Evolutionary conservation across 257 asterid species (phyloP).

Genomic region (Thymus quinquecostatus): DNA sequence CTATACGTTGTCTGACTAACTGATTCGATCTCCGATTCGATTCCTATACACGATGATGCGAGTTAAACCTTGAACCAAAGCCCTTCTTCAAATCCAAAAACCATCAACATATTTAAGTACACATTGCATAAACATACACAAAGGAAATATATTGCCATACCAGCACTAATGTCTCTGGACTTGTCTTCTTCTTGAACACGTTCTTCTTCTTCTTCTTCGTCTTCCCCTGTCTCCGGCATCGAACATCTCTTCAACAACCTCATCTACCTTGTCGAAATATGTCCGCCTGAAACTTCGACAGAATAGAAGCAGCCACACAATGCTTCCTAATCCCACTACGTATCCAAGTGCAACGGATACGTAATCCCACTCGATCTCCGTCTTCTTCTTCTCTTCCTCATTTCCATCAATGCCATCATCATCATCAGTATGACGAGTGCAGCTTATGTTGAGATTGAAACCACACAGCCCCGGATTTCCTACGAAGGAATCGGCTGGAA

Average conservation of each 20-base stretch:
- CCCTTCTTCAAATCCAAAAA: too few species aligned
- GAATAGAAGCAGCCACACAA: background rate
- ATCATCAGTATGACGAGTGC: background rate
- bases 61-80: too few species aligned
- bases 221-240: background rate
- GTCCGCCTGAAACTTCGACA: background rate
- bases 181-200: too few species aligned
- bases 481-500: background rate
- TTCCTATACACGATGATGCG: too few species aligned
- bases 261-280: background rate
- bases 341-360: too few species aligned
- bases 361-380: background rate
- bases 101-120: too few species aligned
- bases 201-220: background rate
- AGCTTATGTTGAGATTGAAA: background rate
- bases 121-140: too few species aligned
- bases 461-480: background rate
- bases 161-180: too few species aligned
- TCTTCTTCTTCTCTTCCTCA: background rate
- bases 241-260: background rate
- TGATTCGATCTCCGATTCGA: too few species aligned
- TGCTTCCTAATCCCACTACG: background rate
- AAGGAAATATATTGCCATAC: too few species aligned
- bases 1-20: too few species aligned
- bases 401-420: background rate